phyloP scores from a whole-genome alignment of 1,139 yeast species.

The Debaryomyces sp. region DNA sequence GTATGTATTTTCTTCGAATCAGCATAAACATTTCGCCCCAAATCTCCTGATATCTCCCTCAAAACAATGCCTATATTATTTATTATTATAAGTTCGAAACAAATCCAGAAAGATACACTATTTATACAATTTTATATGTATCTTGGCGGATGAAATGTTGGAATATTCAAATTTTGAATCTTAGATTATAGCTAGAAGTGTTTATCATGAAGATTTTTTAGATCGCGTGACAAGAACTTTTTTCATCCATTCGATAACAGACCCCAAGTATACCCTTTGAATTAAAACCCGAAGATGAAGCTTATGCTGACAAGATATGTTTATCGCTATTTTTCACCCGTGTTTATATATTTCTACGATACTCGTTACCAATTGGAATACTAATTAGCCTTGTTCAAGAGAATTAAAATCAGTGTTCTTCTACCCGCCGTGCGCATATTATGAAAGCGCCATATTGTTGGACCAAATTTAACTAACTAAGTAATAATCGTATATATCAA shows the following conservation, averaged over 20 bases:
- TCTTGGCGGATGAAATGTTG: background rate
- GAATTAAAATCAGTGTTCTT: background rate
- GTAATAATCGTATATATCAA: background rate
- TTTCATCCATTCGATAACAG: background rate
- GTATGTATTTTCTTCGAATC: conserved; percentile 9
- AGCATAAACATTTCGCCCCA: conserved; percentile 8
- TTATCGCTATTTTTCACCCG: background rate
- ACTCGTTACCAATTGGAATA: background rate
- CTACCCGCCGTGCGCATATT: background rate
- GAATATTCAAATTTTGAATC: background rate
- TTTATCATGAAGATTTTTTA: background rate
- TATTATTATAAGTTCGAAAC: background rate
- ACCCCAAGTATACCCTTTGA: too few relatives aligned
- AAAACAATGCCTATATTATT: background rate
- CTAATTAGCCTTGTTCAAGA: background rate
- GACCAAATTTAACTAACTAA: background rate
- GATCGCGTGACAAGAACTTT: background rate
- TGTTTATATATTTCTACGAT: background rate
- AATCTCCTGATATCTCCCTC: background rate
- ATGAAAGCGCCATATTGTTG: background rate
- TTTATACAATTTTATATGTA: background rate
- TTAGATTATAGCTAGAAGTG: background rate
- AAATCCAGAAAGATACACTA: background rate
- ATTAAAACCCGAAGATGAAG: too few relatives aligned
- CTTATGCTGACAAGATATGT: background rate